A percentile compares a stretch with the other conserved stretches of the same genome.
These are phyloP conservation scores for Aspergillus clavatus DNA, from an alignment of 2,329 filamentous ascomycete genomes.

Conservation along the genomic window DNA sequence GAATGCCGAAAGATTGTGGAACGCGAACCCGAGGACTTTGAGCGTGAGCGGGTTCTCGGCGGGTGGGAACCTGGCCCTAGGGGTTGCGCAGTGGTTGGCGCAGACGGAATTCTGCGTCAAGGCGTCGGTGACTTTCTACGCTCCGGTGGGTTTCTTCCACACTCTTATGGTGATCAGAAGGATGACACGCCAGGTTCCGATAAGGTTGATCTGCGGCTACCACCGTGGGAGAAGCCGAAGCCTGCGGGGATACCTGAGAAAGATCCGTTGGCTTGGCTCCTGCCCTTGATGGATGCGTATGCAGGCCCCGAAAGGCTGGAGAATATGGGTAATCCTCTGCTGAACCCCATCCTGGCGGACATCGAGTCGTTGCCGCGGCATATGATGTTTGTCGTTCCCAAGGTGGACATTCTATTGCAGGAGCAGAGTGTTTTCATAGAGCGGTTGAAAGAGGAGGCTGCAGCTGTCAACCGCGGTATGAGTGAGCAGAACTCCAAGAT, in stretches of 20 bases:
- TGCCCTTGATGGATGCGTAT: constrained; percentile 45
- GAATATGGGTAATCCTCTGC: constrained; percentile 4
- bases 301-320: constrained; percentile 20
- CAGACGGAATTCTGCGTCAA: constrained; percentile 25
- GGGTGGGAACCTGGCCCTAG: constrained; percentile 44
- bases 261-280: constrained; percentile 38
- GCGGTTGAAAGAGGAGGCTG: constrained; percentile 7
- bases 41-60: constrained; percentile 45
- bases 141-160: constrained; percentile 16
- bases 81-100: constrained; percentile 23
- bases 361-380: constrained; percentile 7
- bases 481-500: neutral
- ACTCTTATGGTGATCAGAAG: neutral
- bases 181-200: neutral
- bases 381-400: constrained; percentile 7
- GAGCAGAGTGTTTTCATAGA: constrained; percentile 5
- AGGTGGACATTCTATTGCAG: constrained; percentile 7
- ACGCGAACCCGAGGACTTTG: constrained; percentile 28
- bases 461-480: neutral
- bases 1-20: constrained; percentile 33
- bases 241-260: constrained; percentile 29
- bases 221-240: constrained; percentile 40
- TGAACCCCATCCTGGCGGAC: constrained; percentile 8
- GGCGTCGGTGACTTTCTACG: constrained; percentile 41
- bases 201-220: constrained; percentile 37